phyloP scores from a whole-genome alignment of 2,329 filamentous ascomycete species.

The Calonectria pauciramosa region DNA sequence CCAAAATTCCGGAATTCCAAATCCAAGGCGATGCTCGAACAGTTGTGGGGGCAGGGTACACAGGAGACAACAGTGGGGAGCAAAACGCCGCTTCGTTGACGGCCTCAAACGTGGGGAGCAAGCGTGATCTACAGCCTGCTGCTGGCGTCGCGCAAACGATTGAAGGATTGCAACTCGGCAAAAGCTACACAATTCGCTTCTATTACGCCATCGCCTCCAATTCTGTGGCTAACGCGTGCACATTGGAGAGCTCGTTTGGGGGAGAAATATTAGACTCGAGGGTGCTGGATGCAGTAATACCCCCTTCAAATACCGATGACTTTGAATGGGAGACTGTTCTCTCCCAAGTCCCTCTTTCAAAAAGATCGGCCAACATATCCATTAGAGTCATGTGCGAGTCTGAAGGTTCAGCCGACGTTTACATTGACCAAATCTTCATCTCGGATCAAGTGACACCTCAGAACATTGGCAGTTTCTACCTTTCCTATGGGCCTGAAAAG shows the following conservation, averaged over 20 bases:
- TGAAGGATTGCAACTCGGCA: background rate
- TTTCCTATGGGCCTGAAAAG: constrained; percentile 20
- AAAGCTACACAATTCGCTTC: background rate
- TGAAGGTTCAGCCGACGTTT: constrained; percentile 19
- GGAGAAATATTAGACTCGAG: background rate
- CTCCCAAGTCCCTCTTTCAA: background rate
- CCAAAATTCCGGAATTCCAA: background rate
- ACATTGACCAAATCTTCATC: constrained; percentile 37
- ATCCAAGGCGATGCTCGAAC: background rate
- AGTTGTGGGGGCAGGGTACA: background rate
- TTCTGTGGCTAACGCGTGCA: background rate
- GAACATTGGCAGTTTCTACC: constrained; percentile 29
- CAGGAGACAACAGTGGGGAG: background rate
- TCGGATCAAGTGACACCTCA: constrained; percentile 38
- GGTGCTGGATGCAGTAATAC: background rate
- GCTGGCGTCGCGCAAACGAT: background rate
- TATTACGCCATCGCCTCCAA: background rate
- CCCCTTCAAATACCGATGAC: background rate
- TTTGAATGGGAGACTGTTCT: constrained; percentile 18
- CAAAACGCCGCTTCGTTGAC: background rate
- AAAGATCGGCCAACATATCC: background rate
- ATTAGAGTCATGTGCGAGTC: constrained; percentile 25
- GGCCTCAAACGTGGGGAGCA: background rate
- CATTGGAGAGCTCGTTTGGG: background rate
- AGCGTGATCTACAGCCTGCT: background rate